Evolutionary conservation across 768 basidiomycete species (phyloP), one percentile per base, ranked within the genome.

Genomic region (Naganishia antarctica): DNA sequence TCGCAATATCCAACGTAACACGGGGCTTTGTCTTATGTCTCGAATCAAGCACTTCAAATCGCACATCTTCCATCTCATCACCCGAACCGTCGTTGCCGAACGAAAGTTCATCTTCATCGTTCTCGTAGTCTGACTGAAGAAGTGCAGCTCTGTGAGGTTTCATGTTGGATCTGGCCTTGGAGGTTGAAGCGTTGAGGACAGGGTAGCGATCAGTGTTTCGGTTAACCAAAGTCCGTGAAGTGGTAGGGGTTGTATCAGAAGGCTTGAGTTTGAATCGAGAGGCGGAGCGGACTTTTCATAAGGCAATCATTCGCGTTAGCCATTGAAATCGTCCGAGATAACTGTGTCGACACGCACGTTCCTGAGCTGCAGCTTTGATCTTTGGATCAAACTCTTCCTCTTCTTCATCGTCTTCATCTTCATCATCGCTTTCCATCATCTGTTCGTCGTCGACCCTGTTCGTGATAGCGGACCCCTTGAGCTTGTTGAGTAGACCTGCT

Each of bases 311-410:
- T 31, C 29, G 8, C 29, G 34, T 1, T 3, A n/a, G 21, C 11
- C 12, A 37, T 9, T 8, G 9, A 23, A 32, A 34, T 13, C 6
- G n/a, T 31, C 15, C 28, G 18, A 32, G 8, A 5, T 51, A 16
- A n/a, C n/a, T n/a, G n/a, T n/a, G 13, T 5, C 21, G 40, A 26
- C 2, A 40, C 21, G 21, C 34, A 57, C 53, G 40, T 18, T 41
- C 28, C 4, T n/a, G 21, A 0, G 40, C 53, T 34, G 40, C 40
- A 4, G 32, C 53, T 21, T 57, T 57, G 18, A 57, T 15, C 1
- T 57, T 13, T 0, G 53, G 53, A 40, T 57, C 53, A 26, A 57
- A 57, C 34, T 40, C 53, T 21, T 57, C 50, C 7, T 51, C 50
- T 31, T 31, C 47, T 28, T 1, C 26, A 16, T 49, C 47, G 1